Evolutionary conservation across 192 early-diverging fungal genomes (phyloP), one percentile per base, ranked within the genome.

Genomic region (Gonapodya prolifera): DNA sequence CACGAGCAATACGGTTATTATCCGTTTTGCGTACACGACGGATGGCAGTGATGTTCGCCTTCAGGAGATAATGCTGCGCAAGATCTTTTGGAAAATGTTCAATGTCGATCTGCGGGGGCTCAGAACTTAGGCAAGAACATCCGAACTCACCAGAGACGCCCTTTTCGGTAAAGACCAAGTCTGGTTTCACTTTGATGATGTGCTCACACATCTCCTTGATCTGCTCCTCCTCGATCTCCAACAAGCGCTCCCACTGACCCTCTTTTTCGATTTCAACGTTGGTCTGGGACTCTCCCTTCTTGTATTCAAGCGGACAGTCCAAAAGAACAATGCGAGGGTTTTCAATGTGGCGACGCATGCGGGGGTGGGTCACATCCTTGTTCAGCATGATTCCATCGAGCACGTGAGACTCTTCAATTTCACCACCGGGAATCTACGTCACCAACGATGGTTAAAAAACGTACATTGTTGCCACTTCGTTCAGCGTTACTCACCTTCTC

Each of bases 231-330:
- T 99, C 98, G 79, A 99, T 99, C 84, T 98, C 91, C 81, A 99
- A 84, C 69, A 99, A 89, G 33, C 98, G 88, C 76, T 92, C 86
- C 98, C 98, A 99, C 85, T 99, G 96, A 33, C 90, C 86, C 82
- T 99, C 98, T 84, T 97, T 94, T 77, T 92, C 92, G 75, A 99
- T 94, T 84, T 99, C 98, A 80, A 98, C 96, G 81, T 96, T 94
- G 33, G 98, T 99, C 86, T 99, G 98, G 36, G 95, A 98, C 85
- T 98, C 98, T 76, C 98, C 98, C 91, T 99, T 99, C 87, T 99
- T 99, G 92, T 99, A 99, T 84, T 98, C 98, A 70, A 99, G 89
- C 33, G 96, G 96, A 84, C 98, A 99, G 88, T 99, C 98, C 73
- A 99, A 86, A 69, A 99, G 86, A 17, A 99, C 88, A 77, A 99